Evolutionary conservation across 305 asterid genomes (phyloP), one percentile per base, ranked within the genome.

Genomic region (Rubia balearica): DNA sequence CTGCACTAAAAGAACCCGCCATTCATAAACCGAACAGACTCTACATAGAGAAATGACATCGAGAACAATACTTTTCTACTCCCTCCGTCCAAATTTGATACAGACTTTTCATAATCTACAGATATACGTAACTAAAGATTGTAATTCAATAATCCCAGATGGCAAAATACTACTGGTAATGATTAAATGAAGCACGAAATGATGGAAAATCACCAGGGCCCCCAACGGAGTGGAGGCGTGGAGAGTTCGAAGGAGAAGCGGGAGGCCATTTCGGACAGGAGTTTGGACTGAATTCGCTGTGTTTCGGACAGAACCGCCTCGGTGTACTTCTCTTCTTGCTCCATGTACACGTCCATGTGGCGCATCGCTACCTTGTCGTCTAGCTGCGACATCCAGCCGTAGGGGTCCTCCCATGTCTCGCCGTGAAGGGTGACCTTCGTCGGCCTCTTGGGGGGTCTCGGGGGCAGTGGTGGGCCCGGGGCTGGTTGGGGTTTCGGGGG

Each of bases 281-380:
- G 96, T 83, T 91, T 91, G 43, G 96, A 82, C 82, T 86, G 90
- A 61, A 87, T 81, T 75, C 87, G 88, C 53, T 87, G 90, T 11
- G 98, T 87, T 69, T 86, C 96, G 42, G 81, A 76, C 96, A 94
- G 87, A 43, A 89, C 87, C 14, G 97, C 96, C 70, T 91, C 98
- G 36, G 87, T 88, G 76, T 91, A 93, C 89, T 93, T 93, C 91
- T 93, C 98, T 81, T 93, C 98, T 78, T 91, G 98, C 79, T 94
- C 98, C 98, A 94, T 85, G 79, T 84, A 91, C 7, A 91, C 93
- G 74, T 88, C 96, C 97, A 94, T 91, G 81, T 94, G 98, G 11
- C 98, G 89, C 98, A 93, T 93, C 16, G 98, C 91, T 68, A 89
- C 96, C 77, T 72, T 84, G 66, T 93, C 98, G 66, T 81, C 76